Evolutionary conservation across 169 alveolate genomes (phyloP), one percentile per base, ranked within the genome.

Genomic region (Plasmodium knowlesi): DNA sequence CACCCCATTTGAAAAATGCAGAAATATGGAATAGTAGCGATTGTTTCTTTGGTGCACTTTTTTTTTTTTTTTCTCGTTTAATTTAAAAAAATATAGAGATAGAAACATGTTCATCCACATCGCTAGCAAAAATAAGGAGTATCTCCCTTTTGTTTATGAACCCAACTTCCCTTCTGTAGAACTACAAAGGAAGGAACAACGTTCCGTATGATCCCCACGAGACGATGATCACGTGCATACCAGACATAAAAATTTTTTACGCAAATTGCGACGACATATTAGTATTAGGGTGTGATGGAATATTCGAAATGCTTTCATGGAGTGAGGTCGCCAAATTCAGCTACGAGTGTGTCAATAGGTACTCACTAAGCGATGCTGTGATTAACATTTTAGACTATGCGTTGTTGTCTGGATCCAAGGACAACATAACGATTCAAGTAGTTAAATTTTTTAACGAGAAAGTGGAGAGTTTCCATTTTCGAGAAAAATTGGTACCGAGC

Each of bases 261-360:
- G 93, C 86, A 86, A 86, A 86, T 34, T 53, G 30, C 8, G 86
- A 78, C 43, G 93, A 86, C 46, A 86, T 86, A 8, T 57, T 86
- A 76, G 46, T 86, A 28, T 86, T 86, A 43, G 93, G 93, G 67
- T 86, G 93, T 86, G 93, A 86, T 86, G 93, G 93, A 34, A 32
- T 86, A 86, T 86, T 86, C 50, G 93, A 86, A 86, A 86, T 76
- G 86, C 71, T 86, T 4, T 86, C 93, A 19, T 86, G 93, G 93
- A 86, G 54, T 86, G 93, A 86, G 16, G 93, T 86, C 25, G 93
- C 93, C 12, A 86, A 86, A 86, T 86, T 74, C 80, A 86, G 86
- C 80, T 86, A 74, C 80, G 86, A 86, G 30, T 74, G 86, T 50
- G 71, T 86, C 37, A 86, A 86, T 78, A 76, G 80, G 67, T 78